These are phyloP conservation scores for Primulina tabacum DNA, from an alignment of 257 asterid species.

Conservation along the genomic window DNA sequence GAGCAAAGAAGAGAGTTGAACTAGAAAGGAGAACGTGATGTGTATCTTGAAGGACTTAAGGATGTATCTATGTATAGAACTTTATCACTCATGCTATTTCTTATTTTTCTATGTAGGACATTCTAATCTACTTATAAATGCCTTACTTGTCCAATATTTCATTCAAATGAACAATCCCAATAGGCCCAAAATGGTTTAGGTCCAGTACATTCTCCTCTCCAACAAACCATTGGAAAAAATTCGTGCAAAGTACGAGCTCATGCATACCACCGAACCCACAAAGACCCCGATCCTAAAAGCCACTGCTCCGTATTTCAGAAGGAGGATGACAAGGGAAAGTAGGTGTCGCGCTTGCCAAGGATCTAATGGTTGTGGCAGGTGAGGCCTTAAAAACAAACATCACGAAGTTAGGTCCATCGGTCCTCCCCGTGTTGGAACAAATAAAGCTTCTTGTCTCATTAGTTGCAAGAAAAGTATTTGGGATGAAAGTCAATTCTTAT, in stretches of 20 bases:
- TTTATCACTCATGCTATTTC: too few relatives aligned
- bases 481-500: slow-evolving; percentile 43
- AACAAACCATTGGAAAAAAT: slow-evolving; percentile 41
- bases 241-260: slow-evolving; percentile 57
- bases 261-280: slow-evolving; percentile 68
- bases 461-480: slow-evolving; percentile 45
- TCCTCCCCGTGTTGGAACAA: slow-evolving; percentile 67
- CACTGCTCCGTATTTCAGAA: slow-evolving; percentile 58
- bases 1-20: too few relatives aligned
- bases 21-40: too few relatives aligned
- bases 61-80: too few relatives aligned
- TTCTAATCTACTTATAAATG: too few relatives aligned
- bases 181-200: too few relatives aligned
- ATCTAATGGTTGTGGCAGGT: slow-evolving; percentile 52
- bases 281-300: slow-evolving; percentile 60
- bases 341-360: slow-evolving; percentile 48
- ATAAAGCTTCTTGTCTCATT: slow-evolving; percentile 43
- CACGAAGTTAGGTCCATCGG: slow-evolving; percentile 51
- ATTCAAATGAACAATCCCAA: too few relatives aligned
- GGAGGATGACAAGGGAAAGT: slow-evolving; percentile 40
- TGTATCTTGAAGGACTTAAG: too few relatives aligned
- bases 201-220: slow-evolving; percentile 34
- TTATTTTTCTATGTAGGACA: too few relatives aligned
- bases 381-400: slow-evolving; percentile 51
- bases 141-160: too few relatives aligned